Base-by-base conservation (phyloP, 169 alveolate species). In the Hepatocystis sp. region DNA sequence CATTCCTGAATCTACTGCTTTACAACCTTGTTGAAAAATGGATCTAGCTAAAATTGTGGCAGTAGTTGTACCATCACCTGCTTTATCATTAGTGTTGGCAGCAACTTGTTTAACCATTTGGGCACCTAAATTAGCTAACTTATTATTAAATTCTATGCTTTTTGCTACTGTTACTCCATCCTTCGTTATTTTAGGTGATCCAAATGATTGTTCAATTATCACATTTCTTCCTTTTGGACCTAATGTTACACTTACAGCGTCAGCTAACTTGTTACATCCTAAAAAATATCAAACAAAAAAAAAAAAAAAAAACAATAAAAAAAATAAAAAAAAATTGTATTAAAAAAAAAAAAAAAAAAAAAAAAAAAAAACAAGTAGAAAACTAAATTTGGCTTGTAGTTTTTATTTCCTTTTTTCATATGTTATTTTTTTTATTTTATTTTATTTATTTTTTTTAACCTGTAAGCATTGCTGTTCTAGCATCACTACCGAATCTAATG, bases 161-260 rank as follows among this genome's bases (percentile, higher is more conserved):
- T 97, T 98, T 42, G 99, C 99, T 15, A 99, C 99, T 0, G 99
- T 98, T 30, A 99, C 99, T 8, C 99, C 99, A 88, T 99, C 99
- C 91, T 99, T 98, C 44, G 99, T 98, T 84, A 98, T 97, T 93
- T 97, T 98, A 3, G 99, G 99, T 0, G 97, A 85, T 2, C 98
- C 97, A 89, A 94, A 97, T 5, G 97, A 84, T 91, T 96, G 96
- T 76, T 97, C 99, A 40, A 98, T 95, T 39, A 98, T 98, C 13
- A 98, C 99, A 76, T 98, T 98, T 84, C 99, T 95, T 34, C 99
- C 99, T 94, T 97, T 96, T 25, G 99, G 99, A 27, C 99, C 99
- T 34, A 98, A 93, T 2, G 99, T 98, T 21, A 97, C 99, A 84
- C 98, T 97, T 27, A 98, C 99, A 0, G 99, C 99, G 86, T 98